Evolutionary conservation across 176 grass and related monocot species (phyloP), one percentile per base, ranked within the genome.

Genomic region (Rhynchospora breviuscula): DNA sequence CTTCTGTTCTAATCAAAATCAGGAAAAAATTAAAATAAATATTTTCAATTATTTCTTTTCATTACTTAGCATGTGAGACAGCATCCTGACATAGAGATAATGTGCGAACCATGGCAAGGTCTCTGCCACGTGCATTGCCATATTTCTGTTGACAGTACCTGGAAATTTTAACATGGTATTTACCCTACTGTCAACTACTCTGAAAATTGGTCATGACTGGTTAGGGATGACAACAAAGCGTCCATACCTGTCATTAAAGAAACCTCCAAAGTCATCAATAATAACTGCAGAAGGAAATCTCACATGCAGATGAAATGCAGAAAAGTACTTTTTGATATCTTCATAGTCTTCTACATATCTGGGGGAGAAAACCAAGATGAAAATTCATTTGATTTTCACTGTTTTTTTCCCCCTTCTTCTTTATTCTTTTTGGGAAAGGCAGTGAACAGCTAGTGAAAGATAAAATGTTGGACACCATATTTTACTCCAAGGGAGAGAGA

Each of bases 251-350:
- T 93, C 86, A 0, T 59, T 88, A 85, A 98, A 98, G 88, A 91
- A 86, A 46, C 92, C 86, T 67, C 87, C 93, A 86, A 98, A 98
- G 91, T 90, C 96, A 68, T 98, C 96, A 78, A 98, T 87, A 59
- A 98, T 89, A 51, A 98, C 88, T 78, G 89, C 89, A 81, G 87
- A 85, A 21, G 93, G 92, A 46, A 95, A 91, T 80, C 57, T 67
- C 10, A 87, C 88, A 76, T 91, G 89, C 62, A 98, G 83, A 53
- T 95, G 96, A 91, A 95, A 95, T 86, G 93, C 91, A 63, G 95
- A 87, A 52, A 95, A 93, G 58, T 91, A 95, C 46, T 89, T 93
- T 82, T 82, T 90, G 68, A 98, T 95, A 56, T 84, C 91, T 22
- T 95, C 91, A 48, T 86, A 83, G 63, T 90, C 89, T 91, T 93